Evolutionary conservation across 2,329 filamentous ascomycete species (phyloP).

Genomic region (Colletotrichum filicis): DNA sequence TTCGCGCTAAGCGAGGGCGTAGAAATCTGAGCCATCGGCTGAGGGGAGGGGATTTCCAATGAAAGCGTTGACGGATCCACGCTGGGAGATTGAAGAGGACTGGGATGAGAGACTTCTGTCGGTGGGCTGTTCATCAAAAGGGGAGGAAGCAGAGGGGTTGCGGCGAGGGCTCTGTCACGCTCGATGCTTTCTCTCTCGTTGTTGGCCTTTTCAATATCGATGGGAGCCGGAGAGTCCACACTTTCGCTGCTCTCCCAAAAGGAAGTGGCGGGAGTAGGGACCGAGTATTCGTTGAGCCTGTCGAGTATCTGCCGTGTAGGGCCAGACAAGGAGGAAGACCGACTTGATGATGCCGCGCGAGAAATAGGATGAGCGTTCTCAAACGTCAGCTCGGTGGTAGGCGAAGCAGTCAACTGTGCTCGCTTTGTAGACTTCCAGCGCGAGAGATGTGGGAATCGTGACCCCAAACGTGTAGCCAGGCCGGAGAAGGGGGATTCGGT

Average conservation of each 20-base stretch:
- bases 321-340: conserved; percentile 81
- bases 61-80: conserved; percentile 69
- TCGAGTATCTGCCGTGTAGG: conserved; percentile 61
- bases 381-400: conserved; percentile 85
- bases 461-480: conserved; percentile 73
- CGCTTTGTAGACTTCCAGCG: conserved; percentile 61
- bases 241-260: conserved; percentile 70
- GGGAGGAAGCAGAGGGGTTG: conserved; percentile 87
- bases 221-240: conserved; percentile 57
- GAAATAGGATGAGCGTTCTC: conserved; percentile 77
- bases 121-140: conserved; percentile 71
- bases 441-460: conserved; percentile 65
- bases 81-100: conserved; percentile 87
- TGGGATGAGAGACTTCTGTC: conserved; percentile 70
- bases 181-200: conserved; percentile 61
- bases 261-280: conserved; percentile 71
- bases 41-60: conserved; percentile 56
- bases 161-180: conserved; percentile 71
- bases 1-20: conserved; percentile 73
- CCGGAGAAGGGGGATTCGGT: conserved; percentile 69
- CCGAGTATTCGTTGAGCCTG: conserved; percentile 59
- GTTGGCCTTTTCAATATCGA: conserved; percentile 65
- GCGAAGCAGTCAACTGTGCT: conserved; percentile 60
- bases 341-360: conserved; percentile 77
- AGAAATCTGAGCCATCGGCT: conserved; percentile 56